Conservation (phyloP, 164 flowering plant genomes). For the Cinnamomum micranthum region DNA sequence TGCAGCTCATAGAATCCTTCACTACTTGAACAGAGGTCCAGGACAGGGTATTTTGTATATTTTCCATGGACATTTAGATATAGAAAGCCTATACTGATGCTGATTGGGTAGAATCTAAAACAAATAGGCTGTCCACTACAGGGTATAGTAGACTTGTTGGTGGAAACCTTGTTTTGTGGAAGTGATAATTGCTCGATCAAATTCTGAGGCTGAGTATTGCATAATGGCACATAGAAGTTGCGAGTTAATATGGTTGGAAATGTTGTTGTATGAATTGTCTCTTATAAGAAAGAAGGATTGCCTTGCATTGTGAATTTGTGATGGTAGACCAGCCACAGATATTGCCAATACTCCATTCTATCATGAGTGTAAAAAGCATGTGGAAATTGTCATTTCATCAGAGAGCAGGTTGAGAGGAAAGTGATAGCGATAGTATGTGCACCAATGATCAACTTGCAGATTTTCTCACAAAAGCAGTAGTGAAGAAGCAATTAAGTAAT, state of each 20-base stretch:
- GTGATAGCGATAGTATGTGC: neutral
- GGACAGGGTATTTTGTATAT: no score
- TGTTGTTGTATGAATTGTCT: no score
- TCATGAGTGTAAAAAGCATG: neutral
- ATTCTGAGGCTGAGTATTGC: neutral
- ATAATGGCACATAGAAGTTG: neutral
- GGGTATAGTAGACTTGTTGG: neutral
- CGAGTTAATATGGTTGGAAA: neutral
- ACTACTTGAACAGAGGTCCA: no score
- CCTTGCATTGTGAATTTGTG: no score
- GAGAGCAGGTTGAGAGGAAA: no score
- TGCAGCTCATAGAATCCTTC: neutral
- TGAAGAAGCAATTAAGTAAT: neutral
- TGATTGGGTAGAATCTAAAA: neutral
- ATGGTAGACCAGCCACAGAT: no score
- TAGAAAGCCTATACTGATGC: neutral
- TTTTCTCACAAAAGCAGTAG: neutral
- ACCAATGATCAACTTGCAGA: neutral
- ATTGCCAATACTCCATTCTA: neutral
- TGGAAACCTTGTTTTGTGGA: neutral
- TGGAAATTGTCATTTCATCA: neutral
- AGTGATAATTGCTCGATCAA: neutral
- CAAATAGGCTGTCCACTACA: neutral
- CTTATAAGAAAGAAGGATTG: no score
- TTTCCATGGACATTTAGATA: no score